Percentiles rank a stretch among this genome's conserved stretches.
Conservation (phyloP, 768 basidiomycete species). For the Suillus sp. region DNA sequence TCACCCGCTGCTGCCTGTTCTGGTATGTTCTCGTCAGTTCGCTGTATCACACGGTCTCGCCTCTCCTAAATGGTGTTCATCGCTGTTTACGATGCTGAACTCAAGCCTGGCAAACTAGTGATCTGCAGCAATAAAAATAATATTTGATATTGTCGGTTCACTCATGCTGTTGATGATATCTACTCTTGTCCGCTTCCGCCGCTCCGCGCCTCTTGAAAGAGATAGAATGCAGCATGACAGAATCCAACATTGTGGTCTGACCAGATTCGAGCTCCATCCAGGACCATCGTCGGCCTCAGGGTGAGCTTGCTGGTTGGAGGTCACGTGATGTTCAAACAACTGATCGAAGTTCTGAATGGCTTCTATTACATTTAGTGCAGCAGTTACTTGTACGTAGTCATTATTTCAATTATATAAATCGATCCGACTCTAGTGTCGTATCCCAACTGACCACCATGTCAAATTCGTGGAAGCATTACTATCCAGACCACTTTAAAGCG, state of each 20-base stretch:
- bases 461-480: background rate
- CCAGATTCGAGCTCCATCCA: background rate
- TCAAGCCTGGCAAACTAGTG: background rate
- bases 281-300: too few relatives aligned
- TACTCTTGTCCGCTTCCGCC: background rate
- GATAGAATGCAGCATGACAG: background rate
- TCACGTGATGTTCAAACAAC: background rate
- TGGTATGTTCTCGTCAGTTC: background rate
- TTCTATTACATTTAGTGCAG: background rate
- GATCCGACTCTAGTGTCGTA: too few relatives aligned
- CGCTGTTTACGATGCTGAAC: background rate
- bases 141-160: background rate
- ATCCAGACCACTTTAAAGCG: background rate
- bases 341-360: background rate
- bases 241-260: background rate
- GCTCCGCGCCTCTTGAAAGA: background rate
- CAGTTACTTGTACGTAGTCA: background rate
- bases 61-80: background rate
- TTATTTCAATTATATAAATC: background rate
- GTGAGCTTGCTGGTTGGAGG: background rate
- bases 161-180: background rate
- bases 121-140: background rate
- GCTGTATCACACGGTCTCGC: background rate
- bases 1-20: background rate
- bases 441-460: background rate